Evolutionary conservation across 1,284 basidiomycete species (phyloP), one percentile per base, ranked within the genome.

Genomic region (Trametes versicolor): DNA sequence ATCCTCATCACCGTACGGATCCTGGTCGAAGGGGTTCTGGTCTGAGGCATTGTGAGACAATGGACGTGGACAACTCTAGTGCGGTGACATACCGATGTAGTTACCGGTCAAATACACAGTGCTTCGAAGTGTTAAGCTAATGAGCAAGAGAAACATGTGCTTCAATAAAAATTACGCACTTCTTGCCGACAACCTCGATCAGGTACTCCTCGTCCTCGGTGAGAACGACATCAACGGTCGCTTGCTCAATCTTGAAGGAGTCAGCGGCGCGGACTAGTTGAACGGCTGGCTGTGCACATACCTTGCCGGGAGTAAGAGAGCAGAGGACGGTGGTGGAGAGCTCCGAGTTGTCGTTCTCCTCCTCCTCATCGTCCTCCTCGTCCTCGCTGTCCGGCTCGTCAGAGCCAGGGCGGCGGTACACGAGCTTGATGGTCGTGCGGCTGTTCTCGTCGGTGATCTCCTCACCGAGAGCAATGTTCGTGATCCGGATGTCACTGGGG

Each of bases 101-200:
- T 98, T 96, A 66, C 97, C 97, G 68, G 92, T 88, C 62, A 99
- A 80, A 79, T 97, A 91, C 66, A 98, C 85, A 58, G 90, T 82
- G 79, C 94, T 96, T 17, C 17, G 45, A 39, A 45, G 39, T 9
- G 60, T 53, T 8, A 50, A 58, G 59, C 60, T 1, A 13, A 13
- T 48, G 21, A 25, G 21, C 10, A 48, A 8, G n/a, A 21, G 45
- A n/a, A 21, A 21, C 34, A 36, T 36, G n/a, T 21, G 45, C 45
- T 4, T n/a, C 17, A 21, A 21, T 21, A n/a, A 23, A 51, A 25
- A 60, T 51, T 21, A 72, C 83, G 69, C 69, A 93, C 95, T 98
- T 97, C 80, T 95, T 91, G 65, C 96, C 97, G 50, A 90, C 85
- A 55, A 90, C 83, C 74, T 95, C 89, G 76, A 98, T 88, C 48